Base-by-base conservation (phyloP, 495 filamentous ascomycete species). In the Oidiodendron maius region DNA sequence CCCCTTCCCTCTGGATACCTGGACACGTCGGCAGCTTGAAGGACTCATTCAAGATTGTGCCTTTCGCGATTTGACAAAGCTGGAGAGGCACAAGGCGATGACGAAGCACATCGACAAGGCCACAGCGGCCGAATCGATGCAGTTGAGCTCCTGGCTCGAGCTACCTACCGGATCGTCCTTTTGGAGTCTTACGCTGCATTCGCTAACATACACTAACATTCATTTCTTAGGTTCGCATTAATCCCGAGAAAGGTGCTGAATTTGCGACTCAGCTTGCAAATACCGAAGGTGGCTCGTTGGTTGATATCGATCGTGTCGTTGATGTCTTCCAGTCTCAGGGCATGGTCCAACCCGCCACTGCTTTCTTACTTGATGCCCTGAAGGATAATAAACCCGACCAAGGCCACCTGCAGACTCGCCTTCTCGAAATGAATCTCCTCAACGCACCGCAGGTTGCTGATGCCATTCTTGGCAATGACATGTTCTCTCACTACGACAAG, bases 381-480 rank as follows among this genome's bases (percentile, higher is more conserved):
- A 89, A 93, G 66, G 86, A 87, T 46, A 95, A 99, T 71, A 84
- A 84, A 57, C 91, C 91, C 3, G 94, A 97, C 64, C 89, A 99
- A 51, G 91, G 82, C 38, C 81, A 89, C 55, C 74, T 97, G 40
- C 93, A 99, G 66, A 99, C 93, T 28, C 83, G 90, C 46, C 74
- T 99, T 18, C 71, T 99, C 38, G 93, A 99, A 75, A 97, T 99
- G 91, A 99, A 99, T 64, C 72, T 99, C 48, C 66, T 91, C 64
- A 91, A 95, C 60, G 94, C 94, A 0, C 91, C 93, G 10, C 94
- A 97, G 64, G 93, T 99, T 42, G 93, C 93, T 4, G 93, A 97
- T 65, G 93, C 93, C 16, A 97, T 99, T 55, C 80, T 99, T 37
- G 84, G 90, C 38, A 97, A 96, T 57, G 88, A 96, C 53, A 95